Evolutionary conservation across 2,329 filamentous ascomycete species (phyloP).

Genomic region (Tolypocladium endophyticum): DNA sequence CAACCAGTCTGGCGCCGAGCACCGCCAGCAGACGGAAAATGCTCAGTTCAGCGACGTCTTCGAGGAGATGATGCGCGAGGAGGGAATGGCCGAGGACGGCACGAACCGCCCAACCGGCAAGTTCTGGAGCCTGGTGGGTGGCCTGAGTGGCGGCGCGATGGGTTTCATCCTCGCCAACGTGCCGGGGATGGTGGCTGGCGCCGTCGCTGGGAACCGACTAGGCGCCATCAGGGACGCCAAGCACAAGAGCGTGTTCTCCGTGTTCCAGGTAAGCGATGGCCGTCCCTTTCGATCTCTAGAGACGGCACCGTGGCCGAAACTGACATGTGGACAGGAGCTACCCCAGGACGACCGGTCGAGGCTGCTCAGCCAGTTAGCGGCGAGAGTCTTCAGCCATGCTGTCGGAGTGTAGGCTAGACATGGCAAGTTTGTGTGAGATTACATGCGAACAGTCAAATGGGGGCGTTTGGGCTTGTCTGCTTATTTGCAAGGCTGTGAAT

Average conservation of each 20-base stretch:
- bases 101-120: slow-evolving; percentile 51
- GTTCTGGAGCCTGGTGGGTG: slow-evolving; percentile 83
- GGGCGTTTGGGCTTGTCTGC: neutral
- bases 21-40: slow-evolving; percentile 47
- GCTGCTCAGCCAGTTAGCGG: slow-evolving; percentile 73
- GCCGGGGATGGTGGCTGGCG: slow-evolving; percentile 77
- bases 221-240: slow-evolving; percentile 81
- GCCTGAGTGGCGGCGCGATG: slow-evolving; percentile 76
- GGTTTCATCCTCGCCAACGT: slow-evolving; percentile 95
- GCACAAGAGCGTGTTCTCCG: slow-evolving; percentile 90
- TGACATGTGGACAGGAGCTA: slow-evolving; percentile 47
- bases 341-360: slow-evolving; percentile 72
- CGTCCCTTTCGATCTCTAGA: neutral
- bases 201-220: slow-evolving; percentile 85
- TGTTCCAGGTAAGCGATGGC: slow-evolving; percentile 52
- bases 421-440: neutral
- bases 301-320: neutral
- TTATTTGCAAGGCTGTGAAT: neutral
- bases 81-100: slow-evolving; percentile 67
- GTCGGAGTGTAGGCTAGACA: slow-evolving; percentile 37
- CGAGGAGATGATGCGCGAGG: slow-evolving; percentile 80
- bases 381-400: slow-evolving; percentile 75
- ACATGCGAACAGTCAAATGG: neutral
- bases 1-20: slow-evolving; percentile 11
- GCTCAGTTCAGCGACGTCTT: slow-evolving; percentile 84